Conservation (phyloP, 2,329 filamentous ascomycete species). For the Talaromyces albobiverticillius region DNA sequence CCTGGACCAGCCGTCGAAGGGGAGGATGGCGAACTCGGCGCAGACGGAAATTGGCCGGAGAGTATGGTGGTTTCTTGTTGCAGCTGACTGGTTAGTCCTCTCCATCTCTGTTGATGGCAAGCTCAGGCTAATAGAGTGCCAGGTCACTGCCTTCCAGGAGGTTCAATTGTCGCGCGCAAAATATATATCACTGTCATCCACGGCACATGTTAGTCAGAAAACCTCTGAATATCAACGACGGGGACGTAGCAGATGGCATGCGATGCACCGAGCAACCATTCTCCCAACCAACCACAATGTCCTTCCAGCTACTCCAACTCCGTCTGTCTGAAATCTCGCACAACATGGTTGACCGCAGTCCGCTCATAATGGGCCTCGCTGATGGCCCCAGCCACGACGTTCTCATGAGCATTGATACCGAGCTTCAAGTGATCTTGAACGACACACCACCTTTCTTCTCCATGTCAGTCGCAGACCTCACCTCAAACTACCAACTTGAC, state of each 20-base stretch:
- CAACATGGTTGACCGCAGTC: background rate
- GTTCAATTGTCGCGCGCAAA: background rate
- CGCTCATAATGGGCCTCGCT: background rate
- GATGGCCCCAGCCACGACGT: background rate
- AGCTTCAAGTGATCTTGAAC: slow-evolving; percentile 1
- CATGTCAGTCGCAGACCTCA: background rate
- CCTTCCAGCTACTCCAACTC: background rate
- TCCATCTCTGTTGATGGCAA: background rate
- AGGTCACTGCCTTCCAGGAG: background rate
- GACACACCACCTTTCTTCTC: background rate
- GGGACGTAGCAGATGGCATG: background rate
- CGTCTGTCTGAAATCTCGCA: background rate
- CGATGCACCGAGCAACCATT: background rate
- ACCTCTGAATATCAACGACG: slow-evolving; percentile 4
- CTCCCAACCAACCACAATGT: background rate
- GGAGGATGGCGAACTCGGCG: background rate
- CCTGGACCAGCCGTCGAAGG: background rate
- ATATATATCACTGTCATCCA: slow-evolving; percentile 3
- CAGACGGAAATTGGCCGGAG: slow-evolving; percentile 1
- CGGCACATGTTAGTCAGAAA: slow-evolving; percentile 1
- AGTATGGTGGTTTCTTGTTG: slow-evolving; percentile 3
- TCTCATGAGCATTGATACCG: background rate
- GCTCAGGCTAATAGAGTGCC: background rate
- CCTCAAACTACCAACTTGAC: background rate
- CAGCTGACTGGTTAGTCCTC: background rate